phyloP scores from a whole-genome alignment of 192 early-diverging fungal genomes.

The Dissophora globulifera region DNA sequence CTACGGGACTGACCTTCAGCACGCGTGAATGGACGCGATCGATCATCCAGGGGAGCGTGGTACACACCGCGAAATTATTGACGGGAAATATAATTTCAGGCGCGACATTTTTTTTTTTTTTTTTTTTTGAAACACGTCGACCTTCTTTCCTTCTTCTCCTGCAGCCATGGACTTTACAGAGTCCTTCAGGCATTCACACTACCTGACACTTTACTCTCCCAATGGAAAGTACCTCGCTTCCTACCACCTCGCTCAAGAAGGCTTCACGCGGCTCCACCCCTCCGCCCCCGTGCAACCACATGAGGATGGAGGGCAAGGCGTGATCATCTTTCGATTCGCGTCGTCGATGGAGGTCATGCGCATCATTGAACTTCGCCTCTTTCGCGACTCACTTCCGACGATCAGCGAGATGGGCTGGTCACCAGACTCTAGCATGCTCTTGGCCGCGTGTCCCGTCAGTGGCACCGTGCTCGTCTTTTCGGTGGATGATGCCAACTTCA shows the following conservation, averaged over 20 bases:
- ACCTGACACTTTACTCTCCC: conserved; percentile 70
- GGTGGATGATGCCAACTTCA: conserved; percentile 60
- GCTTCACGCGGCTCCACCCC: conserved; percentile 41
- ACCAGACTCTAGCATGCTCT: conserved; percentile 68
- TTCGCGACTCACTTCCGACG: conserved; percentile 37
- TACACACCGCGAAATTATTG: no score
- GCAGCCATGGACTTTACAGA: conserved; percentile 71
- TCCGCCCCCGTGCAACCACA: conserved; percentile 37
- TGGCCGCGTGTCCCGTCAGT: conserved; percentile 59
- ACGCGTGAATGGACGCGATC: no score
- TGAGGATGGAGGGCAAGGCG: conserved; percentile 60
- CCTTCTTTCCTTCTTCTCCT: no score
- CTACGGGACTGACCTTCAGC: no score
- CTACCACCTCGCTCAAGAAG: conserved; percentile 49
- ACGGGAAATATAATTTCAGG: no score
- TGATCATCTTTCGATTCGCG: conserved; percentile 77
- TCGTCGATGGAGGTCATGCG: conserved; percentile 69
- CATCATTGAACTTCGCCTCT: conserved; percentile 67
- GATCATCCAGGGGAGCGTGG: no score
- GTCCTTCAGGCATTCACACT: conserved; percentile 70
- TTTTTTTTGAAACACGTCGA: no score
- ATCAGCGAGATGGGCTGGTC: conserved; percentile 71
- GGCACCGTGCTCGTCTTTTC: conserved; percentile 65
- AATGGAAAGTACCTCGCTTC: conserved; percentile 75
- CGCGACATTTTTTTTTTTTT: no score